Evolutionary conservation across 2,329 filamentous ascomycete species (phyloP), one percentile per base, ranked within the genome.

Genomic region (Diaporthe capsici): DNA sequence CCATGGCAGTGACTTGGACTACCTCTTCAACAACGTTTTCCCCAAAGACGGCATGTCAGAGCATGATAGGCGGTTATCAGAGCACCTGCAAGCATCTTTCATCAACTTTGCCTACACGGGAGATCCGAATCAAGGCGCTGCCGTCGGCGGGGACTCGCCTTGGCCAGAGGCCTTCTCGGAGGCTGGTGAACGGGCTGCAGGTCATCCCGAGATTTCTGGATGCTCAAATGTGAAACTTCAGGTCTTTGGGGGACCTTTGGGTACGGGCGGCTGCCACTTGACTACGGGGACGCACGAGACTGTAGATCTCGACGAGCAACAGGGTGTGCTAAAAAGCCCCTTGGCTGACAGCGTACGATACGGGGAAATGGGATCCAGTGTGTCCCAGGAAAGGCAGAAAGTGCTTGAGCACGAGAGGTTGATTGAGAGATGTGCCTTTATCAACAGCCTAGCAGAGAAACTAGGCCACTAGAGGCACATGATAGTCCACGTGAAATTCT

Each of bases 1-100:
- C 4, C 80, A 81, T 55, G 81, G 81, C 0, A 82, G 81, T 44
- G 81, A 82, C 61, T 73, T 74, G 12, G 73, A 81, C 17, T 82
- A 82, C 70, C 67, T 82, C 17, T 79, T 78, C 71, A 80, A 81
- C 22, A 75, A 76, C 4, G 34, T 81, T 8, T 79, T 80, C 34
- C 77, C 79, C 0, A 74, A 79, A n/a, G 78, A 70, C 0, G 10
- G 77, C 9, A 55, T 80, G 2, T 75, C 78, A 2, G 78, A 79
- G 4, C 55, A 53, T 0, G 78, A 81, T 34, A 20, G 47, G 22
- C 42, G 74, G n/a, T 47, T 81, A 31, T 76, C 79, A 1, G 73
- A 70, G 28, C 65, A 72, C 4, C 72, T 81, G n/a, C 76, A 68
- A 2, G 37, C 34, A 1, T 76, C 78, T 4, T 80, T 81, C 49